phyloP scores from a whole-genome alignment of 345 rosid species.

The Excoecaria agallocha region DNA sequence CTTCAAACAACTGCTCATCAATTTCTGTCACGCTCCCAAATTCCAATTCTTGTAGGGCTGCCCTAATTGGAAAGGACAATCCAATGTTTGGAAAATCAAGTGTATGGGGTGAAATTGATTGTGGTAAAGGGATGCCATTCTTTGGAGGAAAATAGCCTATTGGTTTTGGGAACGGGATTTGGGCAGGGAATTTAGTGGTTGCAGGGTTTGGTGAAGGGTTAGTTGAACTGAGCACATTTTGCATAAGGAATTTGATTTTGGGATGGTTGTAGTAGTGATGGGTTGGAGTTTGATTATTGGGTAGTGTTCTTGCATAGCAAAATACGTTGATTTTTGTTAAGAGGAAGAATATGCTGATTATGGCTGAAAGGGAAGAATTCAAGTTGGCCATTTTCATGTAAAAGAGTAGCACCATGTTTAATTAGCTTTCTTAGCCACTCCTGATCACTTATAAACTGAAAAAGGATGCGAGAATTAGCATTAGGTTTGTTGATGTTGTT shows the following conservation, averaged over 20 bases:
- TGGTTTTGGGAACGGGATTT: constrained; percentile 50
- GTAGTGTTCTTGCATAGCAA: constrained; percentile 37
- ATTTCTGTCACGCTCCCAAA: constrained; percentile 34
- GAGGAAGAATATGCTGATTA: constrained; percentile 18
- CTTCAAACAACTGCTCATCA: constrained; percentile 36
- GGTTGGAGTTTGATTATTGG: constrained; percentile 17
- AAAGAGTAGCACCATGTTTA: neutral
- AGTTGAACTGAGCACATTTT: constrained; percentile 39
- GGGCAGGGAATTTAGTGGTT: constrained; percentile 25
- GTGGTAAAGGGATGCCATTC: constrained; percentile 44
- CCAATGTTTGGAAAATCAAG: constrained; percentile 30
- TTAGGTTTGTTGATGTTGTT: neutral
- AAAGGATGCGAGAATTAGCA: neutral
- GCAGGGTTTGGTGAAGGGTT: constrained; percentile 27
- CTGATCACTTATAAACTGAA: constrained; percentile 19
- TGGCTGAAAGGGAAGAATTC: neutral
- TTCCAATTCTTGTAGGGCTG: constrained; percentile 50
- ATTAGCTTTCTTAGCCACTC: neutral
- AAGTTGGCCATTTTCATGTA: constrained; percentile 16
- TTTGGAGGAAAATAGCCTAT: constrained; percentile 44
- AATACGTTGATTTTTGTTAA: constrained; percentile 20
- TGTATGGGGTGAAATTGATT: too few species aligned
- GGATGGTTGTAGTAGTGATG: constrained; percentile 19
- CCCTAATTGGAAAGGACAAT: constrained; percentile 36
- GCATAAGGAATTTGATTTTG: constrained; percentile 47